Percentiles rank a stretch among this genome's conserved stretches.
phyloP scores from a whole-genome alignment of 2,329 filamentous ascomycete species.

The Arthroderma sp. region DNA sequence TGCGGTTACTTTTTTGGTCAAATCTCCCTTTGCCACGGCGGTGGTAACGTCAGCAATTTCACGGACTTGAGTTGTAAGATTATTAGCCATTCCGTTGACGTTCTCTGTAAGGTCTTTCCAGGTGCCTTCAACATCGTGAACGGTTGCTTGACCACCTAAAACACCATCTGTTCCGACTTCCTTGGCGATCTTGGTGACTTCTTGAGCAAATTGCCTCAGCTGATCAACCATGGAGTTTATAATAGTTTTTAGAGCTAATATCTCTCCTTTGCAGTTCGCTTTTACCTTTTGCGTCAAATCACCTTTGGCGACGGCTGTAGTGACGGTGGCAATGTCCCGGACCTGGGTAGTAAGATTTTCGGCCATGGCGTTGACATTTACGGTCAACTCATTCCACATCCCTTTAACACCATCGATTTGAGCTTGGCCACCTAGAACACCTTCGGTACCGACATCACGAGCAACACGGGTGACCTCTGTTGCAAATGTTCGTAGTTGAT shows the following conservation, averaged over 20 bases:
- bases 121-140: conserved; percentile 92
- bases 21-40: conserved; percentile 82
- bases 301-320: conserved; percentile 59
- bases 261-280: conserved; percentile 83
- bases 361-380: conserved; percentile 80
- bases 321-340: conserved; percentile 77
- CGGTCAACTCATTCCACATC: conserved; percentile 79
- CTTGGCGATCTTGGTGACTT: conserved; percentile 90
- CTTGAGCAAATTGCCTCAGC: conserved; percentile 87
- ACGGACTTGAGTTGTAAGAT: conserved; percentile 91
- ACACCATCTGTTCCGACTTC: conserved; percentile 94
- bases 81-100: conserved; percentile 98
- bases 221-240: conserved; percentile 99
- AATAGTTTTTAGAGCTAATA: conserved; percentile 86
- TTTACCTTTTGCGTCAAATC: conserved; percentile 96
- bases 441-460: conserved; percentile 72
- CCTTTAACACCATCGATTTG: conserved; percentile 73
- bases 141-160: conserved; percentile 84
- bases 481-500: conserved; percentile 70
- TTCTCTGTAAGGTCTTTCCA: conserved; percentile 93
- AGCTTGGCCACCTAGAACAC: conserved; percentile 68
- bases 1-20: conserved; percentile 91
- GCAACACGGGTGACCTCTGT: conserved; percentile 74
- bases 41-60: conserved; percentile 96
- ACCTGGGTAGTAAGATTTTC: conserved; percentile 80